These are phyloP conservation scores for Aphanomyces invadans DNA, from an alignment of 352 stramenopile species.

Conservation along the genomic window DNA sequence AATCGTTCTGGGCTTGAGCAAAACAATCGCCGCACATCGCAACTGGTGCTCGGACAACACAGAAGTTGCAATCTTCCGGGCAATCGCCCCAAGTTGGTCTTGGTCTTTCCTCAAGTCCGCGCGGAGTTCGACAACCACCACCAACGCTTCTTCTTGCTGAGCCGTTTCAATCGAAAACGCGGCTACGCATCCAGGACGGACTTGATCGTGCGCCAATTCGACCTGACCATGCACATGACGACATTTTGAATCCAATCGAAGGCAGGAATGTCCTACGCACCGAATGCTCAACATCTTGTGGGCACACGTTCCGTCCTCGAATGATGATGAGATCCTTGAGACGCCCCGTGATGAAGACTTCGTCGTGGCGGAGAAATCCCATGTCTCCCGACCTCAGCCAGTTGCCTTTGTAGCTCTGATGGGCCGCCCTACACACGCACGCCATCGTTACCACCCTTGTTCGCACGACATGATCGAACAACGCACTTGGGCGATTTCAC, in stretches of 20 bases:
- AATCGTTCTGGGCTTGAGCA: slow-evolving; percentile 61
- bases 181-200: slow-evolving; percentile 64
- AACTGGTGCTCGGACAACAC: slow-evolving; percentile 66
- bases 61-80: slow-evolving; percentile 51
- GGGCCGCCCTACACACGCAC: neutral
- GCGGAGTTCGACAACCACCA: slow-evolving; percentile 71
- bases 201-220: slow-evolving; percentile 49
- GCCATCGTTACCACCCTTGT: too few relatives aligned
- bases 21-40: slow-evolving; percentile 59
- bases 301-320: slow-evolving; percentile 65
- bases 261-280: neutral
- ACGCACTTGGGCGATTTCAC: slow-evolving; percentile 38
- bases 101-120: slow-evolving; percentile 43
- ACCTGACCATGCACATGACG: slow-evolving; percentile 32
- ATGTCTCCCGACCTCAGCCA: slow-evolving; percentile 63
- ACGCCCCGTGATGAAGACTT: slow-evolving; percentile 69
- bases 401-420: slow-evolving; percentile 15
- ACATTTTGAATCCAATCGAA: neutral
- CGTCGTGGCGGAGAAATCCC: slow-evolving; percentile 52
- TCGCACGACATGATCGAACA: slow-evolving; percentile 29
- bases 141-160: slow-evolving; percentile 59
- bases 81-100: slow-evolving; percentile 36
- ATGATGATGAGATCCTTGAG: slow-evolving; percentile 83
- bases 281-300: slow-evolving; percentile 58
- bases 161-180: slow-evolving; percentile 72